Evolutionary conservation across 192 early-diverging fungal species (phyloP), one percentile per base, ranked within the genome.

Genomic region (Backusella circina): DNA sequence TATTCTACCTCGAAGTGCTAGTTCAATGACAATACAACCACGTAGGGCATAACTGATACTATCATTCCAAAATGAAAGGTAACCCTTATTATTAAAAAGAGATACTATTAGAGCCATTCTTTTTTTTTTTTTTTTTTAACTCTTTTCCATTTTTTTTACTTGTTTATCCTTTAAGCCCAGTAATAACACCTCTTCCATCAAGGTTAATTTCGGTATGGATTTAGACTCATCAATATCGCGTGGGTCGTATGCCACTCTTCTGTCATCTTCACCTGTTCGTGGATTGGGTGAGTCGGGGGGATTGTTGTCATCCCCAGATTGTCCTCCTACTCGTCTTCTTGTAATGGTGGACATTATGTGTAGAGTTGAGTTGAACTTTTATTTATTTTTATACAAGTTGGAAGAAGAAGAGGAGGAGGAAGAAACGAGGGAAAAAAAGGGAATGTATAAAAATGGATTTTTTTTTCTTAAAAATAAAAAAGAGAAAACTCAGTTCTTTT

Each of bases 31-130:
- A 78, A 98, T 98, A 71, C 91, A 92, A 12, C 96, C 96, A 78
- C 97, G 88, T 26, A 98, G 82, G 1, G 95, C 93, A 83, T 98
- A 98, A n/a, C 95, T 96, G 71, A 98, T 94, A 81, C 95, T 95
- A 84, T 98, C 97, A 84, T 98, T 98, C 97, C 97, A 98, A 80
- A 98, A 98, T 28, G 95, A 96, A 39, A 98, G 87, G 71, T 97
- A 95, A 1, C 97, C 97, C 88, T 96, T 85, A 26, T 65, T 72
- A 72, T 72, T 61, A 39, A 35, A 18, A 15, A 37, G n/a, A 13
- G 36, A 65, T 15, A 41, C 28, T 23, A 18, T 23, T 33, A 64
- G 30, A n/a, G n/a, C n/a, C n/a, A n/a, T n/a, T n/a, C n/a, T n/a
- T n/a, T n/a, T n/a, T n/a, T n/a, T n/a, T n/a, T n/a, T n/a, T n/a